These are phyloP conservation scores for Albugo candida DNA, from an alignment of 352 stramenopile species.

Conservation along the genomic window DNA sequence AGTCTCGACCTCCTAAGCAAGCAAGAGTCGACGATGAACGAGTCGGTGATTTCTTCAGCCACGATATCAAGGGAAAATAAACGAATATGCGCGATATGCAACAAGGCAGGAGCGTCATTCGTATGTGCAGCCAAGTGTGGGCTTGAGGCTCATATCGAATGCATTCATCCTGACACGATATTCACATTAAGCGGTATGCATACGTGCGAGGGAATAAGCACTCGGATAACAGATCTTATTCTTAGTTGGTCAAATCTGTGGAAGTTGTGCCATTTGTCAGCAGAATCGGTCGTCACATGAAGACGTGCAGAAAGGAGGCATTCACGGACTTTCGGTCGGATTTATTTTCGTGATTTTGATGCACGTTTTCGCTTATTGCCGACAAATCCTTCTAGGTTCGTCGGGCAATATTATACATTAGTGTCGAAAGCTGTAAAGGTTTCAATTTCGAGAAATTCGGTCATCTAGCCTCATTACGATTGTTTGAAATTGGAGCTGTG, in stretches of 20 bases:
- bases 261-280: constrained; percentile 49
- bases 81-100: too few relatives aligned
- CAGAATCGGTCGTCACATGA: constrained; percentile 48
- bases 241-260: constrained; percentile 37
- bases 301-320: constrained; percentile 40
- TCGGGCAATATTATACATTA: constrained; percentile 46
- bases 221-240: too few relatives aligned
- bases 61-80: too few relatives aligned
- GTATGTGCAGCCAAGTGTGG: constrained; percentile 12
- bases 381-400: constrained; percentile 17
- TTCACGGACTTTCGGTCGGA: constrained; percentile 25
- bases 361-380: constrained; percentile 3
- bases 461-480: constrained; percentile 40
- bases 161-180: constrained; percentile 38
- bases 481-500: constrained; percentile 47
- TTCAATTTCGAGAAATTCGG: constrained; percentile 63
- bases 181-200: constrained; percentile 19
- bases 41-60: too few relatives aligned
- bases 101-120: too few relatives aligned
- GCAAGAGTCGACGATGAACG: too few relatives aligned
- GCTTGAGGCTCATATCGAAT: constrained; percentile 29
- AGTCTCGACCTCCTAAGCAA: too few relatives aligned
- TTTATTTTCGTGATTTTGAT: neutral
- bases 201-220: too few relatives aligned
- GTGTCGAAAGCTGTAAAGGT: constrained; percentile 39